Percentiles rank a stretch among this genome's conserved stretches.
Evolutionary conservation across 2,329 filamentous ascomycete species (phyloP).

Genomic region (Fusarium aywerte): DNA sequence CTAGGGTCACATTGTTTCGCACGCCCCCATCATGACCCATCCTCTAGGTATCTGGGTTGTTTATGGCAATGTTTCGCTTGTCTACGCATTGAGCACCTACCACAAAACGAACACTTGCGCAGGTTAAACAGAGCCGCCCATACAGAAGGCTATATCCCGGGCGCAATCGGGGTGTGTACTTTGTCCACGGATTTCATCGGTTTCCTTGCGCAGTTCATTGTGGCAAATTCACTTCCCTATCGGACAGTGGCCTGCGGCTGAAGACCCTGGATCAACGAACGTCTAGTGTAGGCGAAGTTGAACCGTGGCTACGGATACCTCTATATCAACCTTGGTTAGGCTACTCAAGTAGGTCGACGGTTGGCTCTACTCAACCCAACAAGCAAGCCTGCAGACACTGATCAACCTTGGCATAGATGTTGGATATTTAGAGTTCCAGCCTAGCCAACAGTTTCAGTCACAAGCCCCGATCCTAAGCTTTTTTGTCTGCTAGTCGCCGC

Average conservation of each 20-base stretch:
- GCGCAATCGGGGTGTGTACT: not conserved
- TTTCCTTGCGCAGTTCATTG: not conserved
- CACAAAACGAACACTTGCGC: slow-evolving; percentile 1
- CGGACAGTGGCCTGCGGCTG: slow-evolving; percentile 18
- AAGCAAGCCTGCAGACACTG: slow-evolving; percentile 10
- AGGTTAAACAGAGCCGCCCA: not conserved
- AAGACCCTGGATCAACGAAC: slow-evolving; percentile 19
- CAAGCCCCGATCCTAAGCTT: slow-evolving; percentile 1
- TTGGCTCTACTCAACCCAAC: not conserved
- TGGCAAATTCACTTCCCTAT: slow-evolving; percentile 25
- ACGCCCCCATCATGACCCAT: slow-evolving; percentile 4
- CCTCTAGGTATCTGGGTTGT: not conserved
- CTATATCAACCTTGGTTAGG: not conserved
- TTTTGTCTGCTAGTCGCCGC: not conserved
- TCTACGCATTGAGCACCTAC: slow-evolving; percentile 4
- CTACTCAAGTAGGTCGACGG: not conserved
- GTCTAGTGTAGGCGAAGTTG: slow-evolving; percentile 10
- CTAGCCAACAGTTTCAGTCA: slow-evolving; percentile 5
- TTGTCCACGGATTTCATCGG: not conserved
- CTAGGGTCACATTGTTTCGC: slow-evolving; percentile 6
- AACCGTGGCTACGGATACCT: slow-evolving; percentile 9
- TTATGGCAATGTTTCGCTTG: slow-evolving; percentile 2
- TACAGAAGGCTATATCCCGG: not conserved
- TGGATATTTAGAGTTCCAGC: slow-evolving; percentile 5
- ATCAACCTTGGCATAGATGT: slow-evolving; percentile 3